These are phyloP conservation scores for Medicago ruthenica DNA, from an alignment of 306 rosid species.

Conservation along the genomic window DNA sequence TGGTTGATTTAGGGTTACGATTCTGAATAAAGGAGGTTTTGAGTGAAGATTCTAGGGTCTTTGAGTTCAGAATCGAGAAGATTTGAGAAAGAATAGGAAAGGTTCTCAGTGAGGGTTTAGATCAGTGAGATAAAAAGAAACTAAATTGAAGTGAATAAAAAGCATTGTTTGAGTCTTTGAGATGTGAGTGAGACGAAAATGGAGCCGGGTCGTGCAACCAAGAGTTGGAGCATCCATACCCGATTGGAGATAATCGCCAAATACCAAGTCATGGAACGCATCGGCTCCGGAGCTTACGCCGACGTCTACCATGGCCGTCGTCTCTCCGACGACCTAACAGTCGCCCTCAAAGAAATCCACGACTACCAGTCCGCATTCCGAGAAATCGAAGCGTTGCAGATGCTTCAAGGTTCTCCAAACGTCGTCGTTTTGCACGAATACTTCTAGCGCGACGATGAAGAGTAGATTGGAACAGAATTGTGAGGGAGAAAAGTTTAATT, in stretches of 20 bases:
- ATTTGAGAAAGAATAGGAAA: too few relatives aligned
- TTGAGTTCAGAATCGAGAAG: too few relatives aligned
- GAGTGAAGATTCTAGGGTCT: too few relatives aligned
- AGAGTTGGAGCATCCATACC: constrained; percentile 99
- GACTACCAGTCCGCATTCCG: constrained; percentile 91
- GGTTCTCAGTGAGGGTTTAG: too few relatives aligned
- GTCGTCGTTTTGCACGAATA: constrained; percentile 72
- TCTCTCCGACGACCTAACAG: constrained; percentile 71
- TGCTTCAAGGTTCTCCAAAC: constrained; percentile 70
- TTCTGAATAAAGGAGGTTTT: too few relatives aligned
- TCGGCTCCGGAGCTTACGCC: constrained; percentile 97
- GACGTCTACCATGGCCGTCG: constrained; percentile 90
- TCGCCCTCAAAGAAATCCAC: constrained; percentile 95
- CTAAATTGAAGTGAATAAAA: background rate
- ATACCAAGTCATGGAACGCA: constrained; percentile 79
- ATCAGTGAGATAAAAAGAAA: too few relatives aligned
- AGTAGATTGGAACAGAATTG: too few relatives aligned
- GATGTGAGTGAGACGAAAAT: background rate
- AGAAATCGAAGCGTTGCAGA: constrained; percentile 84
- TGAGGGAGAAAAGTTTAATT: too few relatives aligned
- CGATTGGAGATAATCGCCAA: constrained; percentile 80
- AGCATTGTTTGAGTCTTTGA: too few relatives aligned
- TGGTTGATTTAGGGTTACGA: too few relatives aligned
- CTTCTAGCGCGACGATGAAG: constrained; percentile 83
- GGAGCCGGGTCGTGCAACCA: constrained; percentile 62